Evolutionary conservation across 495 filamentous ascomycete species (phyloP).

Genomic region (Thermochaetoides thermophila): DNA sequence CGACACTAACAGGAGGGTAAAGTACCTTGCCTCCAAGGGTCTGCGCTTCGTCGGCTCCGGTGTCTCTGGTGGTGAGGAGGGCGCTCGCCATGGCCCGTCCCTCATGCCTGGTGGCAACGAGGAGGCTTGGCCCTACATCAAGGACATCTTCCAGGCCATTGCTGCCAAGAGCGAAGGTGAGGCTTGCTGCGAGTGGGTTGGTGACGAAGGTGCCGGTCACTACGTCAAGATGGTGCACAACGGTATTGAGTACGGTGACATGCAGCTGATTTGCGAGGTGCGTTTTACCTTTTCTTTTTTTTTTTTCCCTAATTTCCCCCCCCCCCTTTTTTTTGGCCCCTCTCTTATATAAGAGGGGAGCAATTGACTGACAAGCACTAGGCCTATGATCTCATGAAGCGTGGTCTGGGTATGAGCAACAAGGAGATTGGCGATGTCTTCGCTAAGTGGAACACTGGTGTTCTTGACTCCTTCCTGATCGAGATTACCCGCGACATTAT

Average conservation of each 20-base stretch:
- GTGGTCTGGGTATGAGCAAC: constrained; percentile 65
- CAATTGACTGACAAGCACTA: constrained; percentile 22
- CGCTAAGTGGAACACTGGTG: constrained; percentile 93
- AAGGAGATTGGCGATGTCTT: constrained; percentile 95
- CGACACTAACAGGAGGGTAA: constrained; percentile 89
- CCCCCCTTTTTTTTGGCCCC: no score
- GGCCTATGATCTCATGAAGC: constrained; percentile 99
- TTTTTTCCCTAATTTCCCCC: no score
- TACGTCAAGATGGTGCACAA: constrained; percentile 99
- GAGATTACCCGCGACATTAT: constrained; percentile 98
- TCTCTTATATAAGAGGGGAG: no score
- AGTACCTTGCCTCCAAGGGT: constrained; percentile 70
- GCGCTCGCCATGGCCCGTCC: constrained; percentile 91
- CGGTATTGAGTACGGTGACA: constrained; percentile 99
- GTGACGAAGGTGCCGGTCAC: constrained; percentile 96
- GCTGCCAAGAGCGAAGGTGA: constrained; percentile 92
- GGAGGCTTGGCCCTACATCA: constrained; percentile 95
- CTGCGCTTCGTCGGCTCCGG: constrained; percentile 94
- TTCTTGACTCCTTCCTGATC: constrained; percentile 97
- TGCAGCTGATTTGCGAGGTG: constrained; percentile 99
- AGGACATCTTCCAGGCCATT: constrained; percentile 97
- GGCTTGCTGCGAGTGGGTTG: constrained; percentile 98
- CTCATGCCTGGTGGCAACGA: constrained; percentile 98
- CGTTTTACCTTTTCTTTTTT: no score
- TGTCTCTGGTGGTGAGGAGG: constrained; percentile 98